A percentile compares a stretch with the other conserved stretches of the same genome.
These are phyloP conservation scores for Neofusicoccum parvum DNA, from an alignment of 2,329 filamentous ascomycete genomes.

Conservation along the genomic window DNA sequence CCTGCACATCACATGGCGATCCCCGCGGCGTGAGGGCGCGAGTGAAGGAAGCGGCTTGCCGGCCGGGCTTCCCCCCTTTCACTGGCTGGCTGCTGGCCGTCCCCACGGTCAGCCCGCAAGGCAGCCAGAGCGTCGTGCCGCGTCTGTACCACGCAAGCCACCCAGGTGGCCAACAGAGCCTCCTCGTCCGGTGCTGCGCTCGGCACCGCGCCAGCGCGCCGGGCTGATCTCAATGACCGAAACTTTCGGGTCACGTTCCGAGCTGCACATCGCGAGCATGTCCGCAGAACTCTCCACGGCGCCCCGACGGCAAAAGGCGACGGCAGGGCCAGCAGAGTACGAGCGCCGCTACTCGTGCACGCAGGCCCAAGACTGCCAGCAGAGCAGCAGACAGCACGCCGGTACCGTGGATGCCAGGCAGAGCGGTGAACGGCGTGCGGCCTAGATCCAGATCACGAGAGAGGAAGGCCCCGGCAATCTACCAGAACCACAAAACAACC, in stretches of 20 bases:
- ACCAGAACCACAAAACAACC: conserved; percentile 14
- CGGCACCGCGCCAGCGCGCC: background rate
- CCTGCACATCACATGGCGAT: conserved; percentile 15
- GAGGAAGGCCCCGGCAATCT: conserved; percentile 1
- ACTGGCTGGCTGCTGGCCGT: background rate
- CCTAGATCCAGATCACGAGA: conserved; percentile 11
- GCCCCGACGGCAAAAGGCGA: background rate
- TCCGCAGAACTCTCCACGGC: background rate
- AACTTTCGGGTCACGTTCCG: conserved; percentile 5
- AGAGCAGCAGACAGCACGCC: background rate
- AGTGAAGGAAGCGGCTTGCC: background rate
- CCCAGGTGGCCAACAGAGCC: background rate
- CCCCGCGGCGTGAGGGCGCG: background rate
- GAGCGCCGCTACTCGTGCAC: background rate
- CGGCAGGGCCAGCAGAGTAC: background rate
- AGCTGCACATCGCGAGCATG: background rate
- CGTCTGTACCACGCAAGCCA: conserved; percentile 11
- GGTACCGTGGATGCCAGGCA: conserved; percentile 3
- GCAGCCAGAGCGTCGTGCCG: conserved; percentile 3
- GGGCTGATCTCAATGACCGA: conserved; percentile 19
- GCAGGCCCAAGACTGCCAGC: background rate
- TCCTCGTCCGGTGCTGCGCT: background rate
- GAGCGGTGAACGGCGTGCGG: conserved; percentile 12
- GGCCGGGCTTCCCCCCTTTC: background rate
- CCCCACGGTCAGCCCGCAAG: background rate